Evolutionary conservation across 225 moss, liverwort and hornwort species (phyloP), one percentile per base, ranked within the genome.

Genomic region (Ulota crispa): DNA sequence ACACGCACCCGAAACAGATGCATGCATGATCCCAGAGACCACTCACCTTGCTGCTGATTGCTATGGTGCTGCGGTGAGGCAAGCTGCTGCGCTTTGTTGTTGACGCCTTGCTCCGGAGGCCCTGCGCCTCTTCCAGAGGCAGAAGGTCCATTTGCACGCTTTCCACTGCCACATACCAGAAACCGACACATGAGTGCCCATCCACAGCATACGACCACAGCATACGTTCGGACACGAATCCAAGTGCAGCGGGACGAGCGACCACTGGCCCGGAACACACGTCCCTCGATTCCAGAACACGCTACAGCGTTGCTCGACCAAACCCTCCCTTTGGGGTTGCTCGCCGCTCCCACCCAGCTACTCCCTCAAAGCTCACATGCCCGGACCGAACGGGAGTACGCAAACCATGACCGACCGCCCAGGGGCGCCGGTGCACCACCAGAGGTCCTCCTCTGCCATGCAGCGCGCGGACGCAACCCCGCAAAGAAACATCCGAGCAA

Each of bases 121-220:
- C 89, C 91, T 85, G 93, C 95, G 89, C 84, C 91, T 86, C 91
- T 87, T 72, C 89, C 90, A 67, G 87, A 75, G 73, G 83, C 95
- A 87, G 88, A 70, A 84, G 89, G 90, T 91, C 95, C 95, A 95
- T 94, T 99, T 59, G 84, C 90, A 50, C 94, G 94, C 90, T 94
- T 99, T 67, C 98, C 98, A 87, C 98, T 95, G 89, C 75, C 81
- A 87, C 36, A 83, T 2, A 54, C 6, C 52, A 42, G 43, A 76
- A 72, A 20, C 6, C 0, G 4, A 61, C 69, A 70, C 24, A 75
- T 85, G 0, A 87, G 27, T 70, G 47, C 68, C 3, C 4, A 69
- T 24, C 45, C 36, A 57, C 20, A 54, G 8, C 1, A n/a, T n/a
- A n/a, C 59, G 5, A 64, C 13, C 57, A 23, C 63, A 28, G 42